Base-by-base conservation (phyloP, 441 rosid species). In the Pelargonium australe region DNA sequence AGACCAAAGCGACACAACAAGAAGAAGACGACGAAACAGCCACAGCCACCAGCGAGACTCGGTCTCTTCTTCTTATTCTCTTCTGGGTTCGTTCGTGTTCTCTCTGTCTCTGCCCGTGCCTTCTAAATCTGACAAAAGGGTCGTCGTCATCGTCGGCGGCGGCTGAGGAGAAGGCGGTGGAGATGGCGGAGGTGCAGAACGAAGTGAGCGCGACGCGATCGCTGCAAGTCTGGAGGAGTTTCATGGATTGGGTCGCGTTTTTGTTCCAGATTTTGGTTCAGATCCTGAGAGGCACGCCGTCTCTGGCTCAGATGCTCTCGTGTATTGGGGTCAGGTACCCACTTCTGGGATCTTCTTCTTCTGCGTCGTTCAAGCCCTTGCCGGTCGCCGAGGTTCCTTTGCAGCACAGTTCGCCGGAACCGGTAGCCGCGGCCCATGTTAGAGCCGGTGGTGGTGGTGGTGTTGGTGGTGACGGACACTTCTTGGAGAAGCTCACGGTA, bases 341-440 rank as follows among this genome's bases (percentile, higher is more conserved):
- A 3, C 12, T 55, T 10, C 23, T 47, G 41, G 28, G 60, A 16
- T 31, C 78, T 28, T 28, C 69, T 13, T 66, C 68, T 41, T 14
- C 77, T 25, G 64, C 71, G 55, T 60, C 80, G 65, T 83, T 81
- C 75, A 79, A 69, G 80, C 80, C 87, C 17, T 70, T 84, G 76
- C 81, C 83, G 7, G 82, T 78, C 19, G 80, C 71, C 41, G 85
- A 84, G 45, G 68, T 81, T 64, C 81, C 84, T 40, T 66, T 81
- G 40, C 82, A 78, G 53, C 75, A 78, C 37, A 31, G 37, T 31
- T 31, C 37, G 37, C 37, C 37, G 37, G 37, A 31, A 31, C 37
- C 37, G 2, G 62, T 51, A 23, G 19, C 74, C 47, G 3, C 60
- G 25, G 65, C 7, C 40, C 70, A 17, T n/a, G 16, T 57, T 41